Evolutionary conservation across 768 basidiomycete genomes (phyloP), one percentile per base, ranked within the genome.

Genomic region (Macrocybe gigantea): DNA sequence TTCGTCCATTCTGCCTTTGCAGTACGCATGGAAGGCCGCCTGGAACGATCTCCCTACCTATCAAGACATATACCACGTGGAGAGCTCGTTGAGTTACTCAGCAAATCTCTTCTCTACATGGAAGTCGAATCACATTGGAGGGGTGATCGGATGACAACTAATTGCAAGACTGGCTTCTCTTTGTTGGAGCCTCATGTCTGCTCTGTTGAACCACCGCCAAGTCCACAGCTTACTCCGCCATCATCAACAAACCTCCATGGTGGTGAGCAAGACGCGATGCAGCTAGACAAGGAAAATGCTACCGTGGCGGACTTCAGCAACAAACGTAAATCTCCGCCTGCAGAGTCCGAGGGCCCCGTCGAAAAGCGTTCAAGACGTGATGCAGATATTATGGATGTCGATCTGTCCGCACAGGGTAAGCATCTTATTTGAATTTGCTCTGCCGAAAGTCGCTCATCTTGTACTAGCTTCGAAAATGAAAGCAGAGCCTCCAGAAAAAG

Each of bases 101-200:
- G 78, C 60, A 92, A 89, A 65, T 81, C 90, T 3, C 68, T 93
- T 12, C 75, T 92, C 7, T 93, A 89, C 55, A 71, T 75, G 13
- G 90, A 93, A 66, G 86, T 87, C 45, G 90, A 93, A 69, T 76
- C 83, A 6, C 90, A 92, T 57, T 92, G 86, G 83, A 78, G 79
- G 51, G 75, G 74, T 7, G 80, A 80, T 58, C 68, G 72, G 33
- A 66, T 85, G 49, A 74, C 79, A 6, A 72, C 68, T 39, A 80
- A 77, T 55, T 93, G 90, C 74, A 82, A 79, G 58, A 70, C 75
- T 33, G 63, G 73, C 8, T 91, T 92, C 68, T 83, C 85, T 12
- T 68, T 93, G n/a, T 71, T 92, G 30, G 82, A 87, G 49, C 76
- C 68, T 2, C 89, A 93, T 56, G 70, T 78, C 15, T 93, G 89